Percentiles rank a stretch among this genome's conserved stretches.
Conservation (phyloP, 768 basidiomycete species). For the Leccinellum luteum region DNA sequence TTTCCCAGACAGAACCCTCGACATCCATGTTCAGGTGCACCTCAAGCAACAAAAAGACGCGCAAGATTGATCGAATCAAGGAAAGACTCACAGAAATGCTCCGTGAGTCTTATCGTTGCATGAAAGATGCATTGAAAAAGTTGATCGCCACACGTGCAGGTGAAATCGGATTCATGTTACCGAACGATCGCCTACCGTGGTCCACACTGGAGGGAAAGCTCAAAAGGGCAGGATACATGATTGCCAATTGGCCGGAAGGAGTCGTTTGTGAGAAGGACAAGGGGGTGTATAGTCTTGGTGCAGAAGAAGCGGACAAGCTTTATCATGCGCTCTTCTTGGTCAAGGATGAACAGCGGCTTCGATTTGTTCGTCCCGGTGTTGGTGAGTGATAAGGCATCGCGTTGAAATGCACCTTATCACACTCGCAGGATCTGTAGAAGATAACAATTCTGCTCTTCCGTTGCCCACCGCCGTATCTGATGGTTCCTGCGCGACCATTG, state of each 20-base stretch:
- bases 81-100: no score
- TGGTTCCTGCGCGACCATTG: conserved; percentile 1
- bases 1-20: no score
- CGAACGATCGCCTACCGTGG: neutral
- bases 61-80: no score
- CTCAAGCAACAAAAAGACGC: no score
- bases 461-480: neutral
- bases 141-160: no score
- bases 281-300: no score
- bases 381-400: neutral
- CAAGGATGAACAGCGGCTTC: neutral
- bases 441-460: neutral
- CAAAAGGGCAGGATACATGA: neutral
- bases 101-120: no score
- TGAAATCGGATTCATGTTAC: neutral
- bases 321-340: neutral
- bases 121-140: no score
- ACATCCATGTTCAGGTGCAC: no score
- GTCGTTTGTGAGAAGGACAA: no score
- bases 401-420: neutral
- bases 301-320: no score
- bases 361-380: neutral
- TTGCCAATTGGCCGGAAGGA: neutral
- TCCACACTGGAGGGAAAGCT: neutral
- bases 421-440: neutral